A percentile compares a stretch with the other conserved stretches of the same genome.
Conservation (phyloP, 1,139 yeast species). For the Scheffersomyces cryptocercus region DNA sequence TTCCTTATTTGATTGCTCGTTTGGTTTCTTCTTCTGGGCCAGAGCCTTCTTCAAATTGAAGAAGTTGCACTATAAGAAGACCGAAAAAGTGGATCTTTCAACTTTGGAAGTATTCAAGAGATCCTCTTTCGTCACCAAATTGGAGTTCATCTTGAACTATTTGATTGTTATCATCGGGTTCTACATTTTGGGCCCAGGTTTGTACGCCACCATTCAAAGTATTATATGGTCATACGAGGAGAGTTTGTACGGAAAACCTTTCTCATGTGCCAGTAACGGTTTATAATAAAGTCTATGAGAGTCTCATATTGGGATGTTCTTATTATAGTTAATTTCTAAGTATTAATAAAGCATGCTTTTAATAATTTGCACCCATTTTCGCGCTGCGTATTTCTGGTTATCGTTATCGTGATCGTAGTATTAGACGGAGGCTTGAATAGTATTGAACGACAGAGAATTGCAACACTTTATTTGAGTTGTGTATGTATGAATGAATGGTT, state of each 20-base stretch:
- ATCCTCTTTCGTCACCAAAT: conserved; percentile 21
- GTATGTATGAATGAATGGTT: too few relatives aligned
- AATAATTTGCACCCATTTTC: too few relatives aligned
- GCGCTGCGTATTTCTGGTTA: too few relatives aligned
- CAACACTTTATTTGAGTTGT: too few relatives aligned
- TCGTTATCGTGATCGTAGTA: too few relatives aligned
- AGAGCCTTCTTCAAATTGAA: conserved; percentile 53
- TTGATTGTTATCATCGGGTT: conserved; percentile 46
- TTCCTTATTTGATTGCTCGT: conserved; percentile 66
- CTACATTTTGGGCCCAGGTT: conserved; percentile 60
- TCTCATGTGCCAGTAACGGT: conserved; percentile 51
- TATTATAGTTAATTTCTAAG: too few relatives aligned
- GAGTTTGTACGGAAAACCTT: conserved; percentile 51
- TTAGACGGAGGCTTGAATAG: too few relatives aligned
- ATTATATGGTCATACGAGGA: conserved; percentile 50
- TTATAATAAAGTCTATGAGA: conserved; percentile 6
- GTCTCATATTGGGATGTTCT: too few relatives aligned
- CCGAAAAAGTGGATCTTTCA: conserved; percentile 5
- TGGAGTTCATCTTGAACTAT: conserved; percentile 37
- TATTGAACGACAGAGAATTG: too few relatives aligned
- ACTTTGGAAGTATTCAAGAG: conserved; percentile 18
- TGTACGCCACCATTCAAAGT: conserved; percentile 55
- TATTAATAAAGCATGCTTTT: too few relatives aligned
- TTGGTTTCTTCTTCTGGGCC: conserved; percentile 69
- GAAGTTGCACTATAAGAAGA: conserved; percentile 15